Conservation (phyloP, 1,284 basidiomycete species). For the Leccinum pachyderme region DNA sequence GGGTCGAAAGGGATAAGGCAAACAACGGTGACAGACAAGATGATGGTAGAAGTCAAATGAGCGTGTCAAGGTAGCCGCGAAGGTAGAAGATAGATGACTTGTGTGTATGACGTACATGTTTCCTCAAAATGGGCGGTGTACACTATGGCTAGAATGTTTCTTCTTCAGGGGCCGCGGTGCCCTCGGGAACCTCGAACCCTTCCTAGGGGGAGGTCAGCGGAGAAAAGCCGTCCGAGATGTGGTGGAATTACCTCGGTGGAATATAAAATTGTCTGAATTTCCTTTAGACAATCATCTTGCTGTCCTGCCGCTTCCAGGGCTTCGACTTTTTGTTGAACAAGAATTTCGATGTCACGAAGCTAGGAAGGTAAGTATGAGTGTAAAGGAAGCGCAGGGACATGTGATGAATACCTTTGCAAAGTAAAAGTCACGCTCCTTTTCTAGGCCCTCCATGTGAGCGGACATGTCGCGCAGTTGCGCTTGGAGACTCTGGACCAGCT, state of each 20-base stretch:
- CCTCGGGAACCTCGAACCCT: slow-evolving; percentile 74
- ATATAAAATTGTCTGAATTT: slow-evolving; percentile 94
- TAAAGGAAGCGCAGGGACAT: slow-evolving; percentile 6
- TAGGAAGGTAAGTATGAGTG: slow-evolving; percentile 34
- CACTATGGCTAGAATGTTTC: slow-evolving; percentile 48
- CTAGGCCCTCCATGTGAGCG: slow-evolving; percentile 79
- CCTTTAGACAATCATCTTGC: slow-evolving; percentile 70
- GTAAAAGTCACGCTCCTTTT: slow-evolving; percentile 98
- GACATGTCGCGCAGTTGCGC: slow-evolving; percentile 83
- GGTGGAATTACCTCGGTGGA: slow-evolving; percentile 76
- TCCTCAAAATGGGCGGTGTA: slow-evolving; percentile 13
- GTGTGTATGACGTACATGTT: slow-evolving; percentile 7
- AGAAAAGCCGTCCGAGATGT: not conserved
- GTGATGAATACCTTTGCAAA: slow-evolving; percentile 82
- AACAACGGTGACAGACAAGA: slow-evolving; percentile 6
- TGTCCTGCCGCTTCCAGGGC: slow-evolving; percentile 55
- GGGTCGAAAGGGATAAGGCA: slow-evolving; percentile 3
- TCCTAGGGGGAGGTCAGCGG: slow-evolving; percentile 37
- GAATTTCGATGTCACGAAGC: slow-evolving; percentile 94
- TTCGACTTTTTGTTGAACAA: slow-evolving; percentile 78
- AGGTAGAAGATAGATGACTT: slow-evolving; percentile 5
- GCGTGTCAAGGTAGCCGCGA: slow-evolving; percentile 13
- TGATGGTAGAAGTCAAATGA: slow-evolving; percentile 16
- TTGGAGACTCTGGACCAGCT: slow-evolving; percentile 64
- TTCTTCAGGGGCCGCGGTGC: slow-evolving; percentile 44